Percentiles rank a stretch among this genome's conserved stretches.
Conservation (phyloP, 192 early-diverging fungal species). For the Coemansia sp. region DNA sequence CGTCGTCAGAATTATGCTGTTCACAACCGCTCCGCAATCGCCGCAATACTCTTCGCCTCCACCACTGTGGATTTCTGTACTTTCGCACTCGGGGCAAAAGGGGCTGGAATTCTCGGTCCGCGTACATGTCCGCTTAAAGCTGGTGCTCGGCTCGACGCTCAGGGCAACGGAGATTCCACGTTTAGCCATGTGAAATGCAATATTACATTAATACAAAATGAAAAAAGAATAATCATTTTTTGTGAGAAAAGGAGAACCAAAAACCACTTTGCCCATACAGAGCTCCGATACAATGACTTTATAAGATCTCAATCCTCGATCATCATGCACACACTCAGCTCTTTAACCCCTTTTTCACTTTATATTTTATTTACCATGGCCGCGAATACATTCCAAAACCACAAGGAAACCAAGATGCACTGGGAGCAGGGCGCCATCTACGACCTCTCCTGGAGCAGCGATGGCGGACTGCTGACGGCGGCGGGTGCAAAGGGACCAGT, state of each 20-base stretch:
- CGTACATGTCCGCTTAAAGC: slow-evolving; percentile 2
- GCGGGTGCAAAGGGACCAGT: slow-evolving; percentile 33
- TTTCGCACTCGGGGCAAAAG: slow-evolving; percentile 5
- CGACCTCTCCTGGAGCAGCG: slow-evolving; percentile 55
- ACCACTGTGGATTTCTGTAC: not conserved
- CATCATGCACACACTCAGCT: not conserved
- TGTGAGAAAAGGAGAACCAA: not conserved
- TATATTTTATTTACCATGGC: not conserved
- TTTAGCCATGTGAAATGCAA: not conserved
- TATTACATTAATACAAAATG: too few species aligned
- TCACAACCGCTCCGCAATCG: slow-evolving; percentile 34
- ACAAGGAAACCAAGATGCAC: slow-evolving; percentile 46
- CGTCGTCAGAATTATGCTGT: slow-evolving; percentile 15
- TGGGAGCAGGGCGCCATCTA: slow-evolving; percentile 49
- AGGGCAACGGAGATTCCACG: slow-evolving; percentile 10
- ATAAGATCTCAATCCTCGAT: not conserved
- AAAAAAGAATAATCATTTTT: too few species aligned
- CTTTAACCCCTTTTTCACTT: not conserved
- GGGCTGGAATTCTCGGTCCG: not conserved
- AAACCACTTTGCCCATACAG: not conserved
- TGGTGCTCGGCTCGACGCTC: not conserved
- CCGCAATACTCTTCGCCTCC: slow-evolving; percentile 38
- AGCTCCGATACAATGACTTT: too few species aligned
- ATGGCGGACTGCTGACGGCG: slow-evolving; percentile 45
- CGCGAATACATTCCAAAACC: slow-evolving; percentile 13